phyloP scores from a whole-genome alignment of 805 yeast genomes.

The Metschnikowia lunata region DNA sequence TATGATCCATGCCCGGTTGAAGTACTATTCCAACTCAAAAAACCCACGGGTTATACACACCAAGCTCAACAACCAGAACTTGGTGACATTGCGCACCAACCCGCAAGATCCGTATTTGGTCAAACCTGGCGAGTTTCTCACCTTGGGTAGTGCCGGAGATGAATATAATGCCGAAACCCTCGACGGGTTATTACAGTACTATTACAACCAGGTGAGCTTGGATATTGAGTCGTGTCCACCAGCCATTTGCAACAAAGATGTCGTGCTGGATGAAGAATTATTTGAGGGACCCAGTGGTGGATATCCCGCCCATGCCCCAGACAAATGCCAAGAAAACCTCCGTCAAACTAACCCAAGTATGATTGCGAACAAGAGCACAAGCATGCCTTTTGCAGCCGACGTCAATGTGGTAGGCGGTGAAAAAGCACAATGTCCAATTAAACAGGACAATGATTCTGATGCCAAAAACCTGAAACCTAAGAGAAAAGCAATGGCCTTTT shows the following conservation, averaged over 20 bases:
- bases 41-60: slow-evolving; percentile 37
- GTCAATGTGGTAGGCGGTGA: neutral
- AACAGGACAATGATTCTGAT: neutral
- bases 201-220: slow-evolving; percentile 7
- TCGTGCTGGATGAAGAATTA: neutral
- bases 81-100: slow-evolving; percentile 36
- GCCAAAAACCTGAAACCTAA: neutral
- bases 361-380: neutral
- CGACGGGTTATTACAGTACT: slow-evolving; percentile 11
- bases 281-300: neutral
- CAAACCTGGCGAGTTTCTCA: slow-evolving; percentile 31
- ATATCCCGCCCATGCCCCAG: neutral
- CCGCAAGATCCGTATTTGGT: slow-evolving; percentile 30
- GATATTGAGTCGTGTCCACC: slow-evolving; percentile 10
- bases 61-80: slow-evolving; percentile 27
- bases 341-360: neutral
- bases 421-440: neutral
- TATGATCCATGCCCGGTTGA: slow-evolving; percentile 31
- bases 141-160: slow-evolving; percentile 11
- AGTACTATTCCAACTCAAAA: slow-evolving; percentile 34
- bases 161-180: slow-evolving; percentile 10
- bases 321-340: neutral
- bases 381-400: neutral
- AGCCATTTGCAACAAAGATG: slow-evolving; percentile 1
- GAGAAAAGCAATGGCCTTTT: neutral